Percentiles rank a stretch among this genome's conserved stretches.
Evolutionary conservation across 306 rosid genomes (phyloP).

Genomic region (Cicer chorassanicum): DNA sequence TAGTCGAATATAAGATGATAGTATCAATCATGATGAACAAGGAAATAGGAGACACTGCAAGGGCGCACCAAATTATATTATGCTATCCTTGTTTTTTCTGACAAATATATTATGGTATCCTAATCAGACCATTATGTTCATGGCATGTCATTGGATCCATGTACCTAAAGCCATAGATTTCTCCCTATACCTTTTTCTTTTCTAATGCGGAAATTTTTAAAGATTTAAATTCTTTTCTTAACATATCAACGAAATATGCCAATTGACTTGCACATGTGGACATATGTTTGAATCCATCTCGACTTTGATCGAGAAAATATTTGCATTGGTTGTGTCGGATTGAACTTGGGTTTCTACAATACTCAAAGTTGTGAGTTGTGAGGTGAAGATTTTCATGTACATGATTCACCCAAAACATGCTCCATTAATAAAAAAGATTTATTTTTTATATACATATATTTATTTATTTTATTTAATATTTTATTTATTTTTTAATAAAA

Average conservation of each 20-base stretch:
- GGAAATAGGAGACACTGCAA: constrained; percentile 3
- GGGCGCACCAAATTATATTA: constrained; percentile 22
- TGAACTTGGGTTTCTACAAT: too few relatives aligned
- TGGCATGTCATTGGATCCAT: constrained; percentile 7
- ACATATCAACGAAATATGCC: background rate
- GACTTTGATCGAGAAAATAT: too few relatives aligned
- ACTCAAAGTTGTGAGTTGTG: too few relatives aligned
- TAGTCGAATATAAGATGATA: constrained; percentile 9
- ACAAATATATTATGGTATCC: constrained; percentile 14
- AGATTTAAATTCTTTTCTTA: background rate
- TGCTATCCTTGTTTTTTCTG: background rate
- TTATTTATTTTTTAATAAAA: too few relatives aligned
- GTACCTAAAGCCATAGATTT: constrained; percentile 21
- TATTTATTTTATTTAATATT: too few relatives aligned
- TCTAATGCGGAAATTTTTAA: background rate
- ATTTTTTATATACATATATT: too few relatives aligned
- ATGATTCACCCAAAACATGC: too few relatives aligned
- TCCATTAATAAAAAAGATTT: too few relatives aligned
- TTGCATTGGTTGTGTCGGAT: too few relatives aligned
- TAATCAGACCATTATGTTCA: constrained; percentile 29
- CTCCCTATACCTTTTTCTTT: background rate
- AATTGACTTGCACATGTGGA: too few relatives aligned
- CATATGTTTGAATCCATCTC: background rate
- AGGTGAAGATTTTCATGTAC: too few relatives aligned
- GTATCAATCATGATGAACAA: constrained; percentile 25